These are phyloP conservation scores for Allium fistulosum DNA, from an alignment of 106 monocot genomes.

Conservation along the genomic window DNA sequence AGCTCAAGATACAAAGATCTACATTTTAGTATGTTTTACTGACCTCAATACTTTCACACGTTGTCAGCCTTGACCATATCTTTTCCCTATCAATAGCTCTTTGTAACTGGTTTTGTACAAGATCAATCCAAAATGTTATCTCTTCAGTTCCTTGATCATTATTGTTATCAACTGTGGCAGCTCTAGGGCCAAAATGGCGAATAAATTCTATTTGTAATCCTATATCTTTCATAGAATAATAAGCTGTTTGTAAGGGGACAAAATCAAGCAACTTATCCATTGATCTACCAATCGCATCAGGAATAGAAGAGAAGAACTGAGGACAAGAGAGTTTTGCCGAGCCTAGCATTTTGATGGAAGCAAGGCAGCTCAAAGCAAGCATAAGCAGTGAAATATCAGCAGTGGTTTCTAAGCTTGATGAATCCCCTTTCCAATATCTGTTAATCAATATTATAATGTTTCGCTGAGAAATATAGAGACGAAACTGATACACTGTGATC, in stretches of 20 bases:
- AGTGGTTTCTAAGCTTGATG: conserved; percentile 28
- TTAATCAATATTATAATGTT: not conserved
- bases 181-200: conserved; percentile 80
- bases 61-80: too few species aligned
- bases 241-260: conserved; percentile 61
- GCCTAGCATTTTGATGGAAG: conserved; percentile 75
- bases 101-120: conserved; percentile 65
- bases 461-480: too few species aligned
- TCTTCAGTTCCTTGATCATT: conserved; percentile 55
- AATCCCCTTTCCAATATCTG: conserved; percentile 27
- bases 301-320: conserved; percentile 63
- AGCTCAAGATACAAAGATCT: too few species aligned
- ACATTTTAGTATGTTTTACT: too few species aligned
- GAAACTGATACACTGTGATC: too few species aligned
- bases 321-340: conserved; percentile 71
- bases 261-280: conserved; percentile 86
- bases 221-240: conserved; percentile 75
- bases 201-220: conserved; percentile 82
- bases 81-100: conserved; percentile 40
- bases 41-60: conserved; percentile 1
- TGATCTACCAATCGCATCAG: conserved; percentile 72
- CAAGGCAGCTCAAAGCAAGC: conserved; percentile 79
- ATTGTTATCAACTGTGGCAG: conserved; percentile 38
- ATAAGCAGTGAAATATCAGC: conserved; percentile 59
- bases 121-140: conserved; percentile 82